Base-by-base conservation (phyloP, 768 basidiomycete genomes). In the Suillus sp. region DNA sequence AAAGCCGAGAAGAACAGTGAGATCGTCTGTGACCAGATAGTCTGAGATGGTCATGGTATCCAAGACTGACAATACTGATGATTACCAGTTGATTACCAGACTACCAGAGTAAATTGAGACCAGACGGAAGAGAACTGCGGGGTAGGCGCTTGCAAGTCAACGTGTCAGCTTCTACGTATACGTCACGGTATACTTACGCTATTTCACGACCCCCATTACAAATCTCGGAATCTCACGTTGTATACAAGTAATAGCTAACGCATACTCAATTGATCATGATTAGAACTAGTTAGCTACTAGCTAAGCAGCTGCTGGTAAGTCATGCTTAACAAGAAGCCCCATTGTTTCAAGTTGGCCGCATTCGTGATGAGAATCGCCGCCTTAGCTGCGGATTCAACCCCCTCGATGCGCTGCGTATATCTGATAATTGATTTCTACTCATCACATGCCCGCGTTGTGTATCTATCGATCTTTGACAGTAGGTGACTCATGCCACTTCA, bases 1-100 rank as follows among this genome's bases (percentile, higher is more conserved):
- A 65, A 93, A 84, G 57, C 86, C 87, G 11, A 93, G 83, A 38
- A 92, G 83, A 64, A 92, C 85, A 38, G 92, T 92, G 61, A 91
- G 75, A 77, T 93, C 92, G 76, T 93, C 90, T 1, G 90, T 91
- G 71, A 84, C 84, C 25, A 92, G 78, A 63, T 86, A 87, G 64
- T 89, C 83, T 22, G 83, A 77, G 27, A 88, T 61, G 4, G 75
- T 72, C 77, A 81, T 78, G 68, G 75, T 80, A 37, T 59, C 34
- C 42, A 25, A 30, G 30, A 43, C 60, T 62, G 50, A 56, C 9
- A 20, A 8, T 30, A 50, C 48, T 61, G 59, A 13, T 58, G 51
- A 32, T 56, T 32, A 37, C 37, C 30, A 32, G 61, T 25, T 43
- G 22, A 34, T 20, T 45, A 45, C n/a, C n/a, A n/a, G n/a, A 34